These are phyloP conservation scores for Saxophila tyrrhenica DNA, from an alignment of 495 filamentous ascomycete genomes.

Conservation along the genomic window DNA sequence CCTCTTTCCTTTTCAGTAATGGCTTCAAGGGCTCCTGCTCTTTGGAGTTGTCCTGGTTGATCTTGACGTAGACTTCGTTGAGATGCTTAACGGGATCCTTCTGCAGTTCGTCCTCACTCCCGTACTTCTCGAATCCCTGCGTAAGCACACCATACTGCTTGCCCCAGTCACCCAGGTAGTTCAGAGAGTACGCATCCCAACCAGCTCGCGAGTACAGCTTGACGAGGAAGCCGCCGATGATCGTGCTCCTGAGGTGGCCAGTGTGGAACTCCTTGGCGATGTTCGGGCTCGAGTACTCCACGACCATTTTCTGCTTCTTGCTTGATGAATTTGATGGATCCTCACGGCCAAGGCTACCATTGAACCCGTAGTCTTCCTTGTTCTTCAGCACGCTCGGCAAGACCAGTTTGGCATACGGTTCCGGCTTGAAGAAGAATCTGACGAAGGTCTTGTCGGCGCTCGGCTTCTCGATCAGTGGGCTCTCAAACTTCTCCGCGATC, in stretches of 20 bases:
- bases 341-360: slow-evolving; percentile 25
- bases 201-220: slow-evolving; percentile 60
- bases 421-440: slow-evolving; percentile 59
- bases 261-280: slow-evolving; percentile 67
- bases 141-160: slow-evolving; percentile 63
- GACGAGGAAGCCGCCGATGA: slow-evolving; percentile 61
- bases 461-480: slow-evolving; percentile 62
- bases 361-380: slow-evolving; percentile 31
- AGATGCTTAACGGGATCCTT: slow-evolving; percentile 59
- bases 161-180: slow-evolving; percentile 71
- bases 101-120: slow-evolving; percentile 47
- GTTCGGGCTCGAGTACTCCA: slow-evolving; percentile 68
- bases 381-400: slow-evolving; percentile 36
- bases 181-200: slow-evolving; percentile 61
- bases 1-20: slow-evolving; percentile 23
- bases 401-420: slow-evolving; percentile 31
- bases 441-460: slow-evolving; percentile 53
- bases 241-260: slow-evolving; percentile 62
- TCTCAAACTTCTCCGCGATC: slow-evolving; percentile 61
- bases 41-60: slow-evolving; percentile 37
- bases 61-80: slow-evolving; percentile 57
- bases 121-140: slow-evolving; percentile 54
- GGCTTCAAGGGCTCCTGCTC: slow-evolving; percentile 22
- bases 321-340: slow-evolving; percentile 22
- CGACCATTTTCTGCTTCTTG: slow-evolving; percentile 34